Evolutionary conservation across 495 filamentous ascomycete species (phyloP).

Genomic region (Lasiosphaeria hispida): DNA sequence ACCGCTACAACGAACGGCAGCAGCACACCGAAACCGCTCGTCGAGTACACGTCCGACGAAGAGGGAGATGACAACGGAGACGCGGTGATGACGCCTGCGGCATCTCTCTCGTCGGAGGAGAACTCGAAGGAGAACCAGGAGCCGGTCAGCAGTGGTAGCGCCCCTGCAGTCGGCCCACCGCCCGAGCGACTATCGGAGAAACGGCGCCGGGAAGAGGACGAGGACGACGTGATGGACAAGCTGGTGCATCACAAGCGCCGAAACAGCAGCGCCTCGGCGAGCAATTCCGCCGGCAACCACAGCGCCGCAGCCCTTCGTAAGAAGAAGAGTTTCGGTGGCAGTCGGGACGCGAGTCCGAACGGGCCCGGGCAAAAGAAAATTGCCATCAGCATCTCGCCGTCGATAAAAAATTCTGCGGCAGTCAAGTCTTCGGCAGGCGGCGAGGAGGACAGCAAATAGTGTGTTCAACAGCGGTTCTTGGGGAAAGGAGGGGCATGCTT

Average conservation of each 20-base stretch:
- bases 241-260: constrained; percentile 67
- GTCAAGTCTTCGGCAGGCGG: background rate
- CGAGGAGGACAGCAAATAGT: background rate
- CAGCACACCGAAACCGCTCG: constrained; percentile 67
- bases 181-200: constrained; percentile 87
- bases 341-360: constrained; percentile 3
- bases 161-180: constrained; percentile 44
- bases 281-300: background rate
- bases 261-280: constrained; percentile 44
- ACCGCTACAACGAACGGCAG: constrained; percentile 40
- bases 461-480: no score
- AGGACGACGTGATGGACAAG: constrained; percentile 80
- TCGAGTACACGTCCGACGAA: constrained; percentile 90
- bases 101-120: constrained; percentile 39
- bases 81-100: constrained; percentile 38
- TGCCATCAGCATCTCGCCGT: constrained; percentile 43
- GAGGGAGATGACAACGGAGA: constrained; percentile 58
- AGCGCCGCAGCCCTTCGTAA: constrained; percentile 14
- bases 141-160: constrained; percentile 11
- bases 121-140: constrained; percentile 50
- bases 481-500: no score
- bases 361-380: constrained; percentile 39
- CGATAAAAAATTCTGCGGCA: constrained; percentile 27
- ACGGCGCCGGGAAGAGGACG: constrained; percentile 80
- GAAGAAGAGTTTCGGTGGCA: constrained; percentile 24